Evolutionary conservation across 2,329 filamentous ascomycete genomes (phyloP).

Genomic region (Ophiocordyceps robertsii): DNA sequence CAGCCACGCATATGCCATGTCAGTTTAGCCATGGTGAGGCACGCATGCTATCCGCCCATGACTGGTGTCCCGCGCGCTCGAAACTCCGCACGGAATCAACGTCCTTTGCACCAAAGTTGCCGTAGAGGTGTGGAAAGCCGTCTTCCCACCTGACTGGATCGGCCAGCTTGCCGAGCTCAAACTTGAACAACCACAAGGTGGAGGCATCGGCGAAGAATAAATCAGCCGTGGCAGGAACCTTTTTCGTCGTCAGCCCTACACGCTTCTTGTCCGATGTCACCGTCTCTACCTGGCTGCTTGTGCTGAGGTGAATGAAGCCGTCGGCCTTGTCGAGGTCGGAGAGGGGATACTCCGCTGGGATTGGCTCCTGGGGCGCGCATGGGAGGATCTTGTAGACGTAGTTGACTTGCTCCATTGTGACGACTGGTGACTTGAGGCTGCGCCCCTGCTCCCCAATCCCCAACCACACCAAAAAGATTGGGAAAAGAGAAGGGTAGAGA

Average conservation of each 20-base stretch:
- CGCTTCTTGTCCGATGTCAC: neutral
- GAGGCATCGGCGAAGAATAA: slow-evolving; percentile 27
- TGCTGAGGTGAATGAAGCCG: slow-evolving; percentile 49
- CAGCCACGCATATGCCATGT: neutral
- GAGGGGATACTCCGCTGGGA: slow-evolving; percentile 40
- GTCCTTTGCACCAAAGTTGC: slow-evolving; percentile 39
- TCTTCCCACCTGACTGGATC: slow-evolving; percentile 39
- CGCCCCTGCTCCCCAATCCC: too few species aligned
- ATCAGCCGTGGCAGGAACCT: slow-evolving; percentile 31
- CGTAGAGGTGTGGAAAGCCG: slow-evolving; percentile 46
- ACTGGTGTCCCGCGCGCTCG: slow-evolving; percentile 24
- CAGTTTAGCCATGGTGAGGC: slow-evolving; percentile 1
- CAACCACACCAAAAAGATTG: too few species aligned
- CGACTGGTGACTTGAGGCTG: neutral
- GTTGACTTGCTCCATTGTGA: slow-evolving; percentile 6
- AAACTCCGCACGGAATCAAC: slow-evolving; percentile 34
- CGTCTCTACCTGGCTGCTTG: slow-evolving; percentile 32
- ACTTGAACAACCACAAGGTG: slow-evolving; percentile 37
- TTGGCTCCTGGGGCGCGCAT: slow-evolving; percentile 33
- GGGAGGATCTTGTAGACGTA: slow-evolving; percentile 51
- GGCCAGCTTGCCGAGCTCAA: slow-evolving; percentile 32
- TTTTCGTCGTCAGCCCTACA: neutral
- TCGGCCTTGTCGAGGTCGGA: slow-evolving; percentile 46
- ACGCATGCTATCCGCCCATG: slow-evolving; percentile 32
- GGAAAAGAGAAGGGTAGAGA: too few species aligned